phyloP scores from a whole-genome alignment of 2,329 filamentous ascomycete species.

The Dothideomycetes sp. region DNA sequence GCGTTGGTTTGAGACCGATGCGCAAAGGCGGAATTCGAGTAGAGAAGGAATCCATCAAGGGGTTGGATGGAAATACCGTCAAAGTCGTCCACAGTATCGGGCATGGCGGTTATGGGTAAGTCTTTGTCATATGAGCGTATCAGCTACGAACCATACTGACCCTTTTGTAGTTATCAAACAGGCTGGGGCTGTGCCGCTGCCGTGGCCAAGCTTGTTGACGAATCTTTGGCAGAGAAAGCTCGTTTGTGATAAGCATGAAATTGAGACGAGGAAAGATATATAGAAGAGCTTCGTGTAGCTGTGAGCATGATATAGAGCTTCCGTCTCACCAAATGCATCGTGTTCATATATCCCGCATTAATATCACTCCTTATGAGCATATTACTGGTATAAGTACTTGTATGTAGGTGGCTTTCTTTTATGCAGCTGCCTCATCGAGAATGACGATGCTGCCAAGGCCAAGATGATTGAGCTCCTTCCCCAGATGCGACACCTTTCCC shows the following conservation, averaged over 20 bases:
- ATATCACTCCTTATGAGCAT: no score
- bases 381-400: no score
- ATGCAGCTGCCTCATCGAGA: not conserved
- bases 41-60: conserved; percentile 59
- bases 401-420: no score
- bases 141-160: not conserved
- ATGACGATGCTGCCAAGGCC: not conserved
- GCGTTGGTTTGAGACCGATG: conserved; percentile 70
- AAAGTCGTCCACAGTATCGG: conserved; percentile 76
- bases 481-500: conserved; percentile 2
- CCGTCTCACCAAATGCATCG: no score
- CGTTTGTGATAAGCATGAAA: conserved; percentile 16
- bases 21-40: conserved; percentile 64
- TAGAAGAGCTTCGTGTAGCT: not conserved
- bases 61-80: conserved; percentile 29
- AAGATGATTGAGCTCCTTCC: conserved; percentile 4
- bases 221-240: conserved; percentile 21
- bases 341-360: no score
- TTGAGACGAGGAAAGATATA: not conserved
- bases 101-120: conserved; percentile 61
- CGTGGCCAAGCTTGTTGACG: conserved; percentile 32
- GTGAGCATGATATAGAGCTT: not conserved
- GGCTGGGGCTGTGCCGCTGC: conserved; percentile 35
- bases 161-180: conserved; percentile 38
- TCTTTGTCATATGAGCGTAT: not conserved